Evolutionary conservation across 495 filamentous ascomycete genomes (phyloP).

Genomic region (Penicillium steckii): DNA sequence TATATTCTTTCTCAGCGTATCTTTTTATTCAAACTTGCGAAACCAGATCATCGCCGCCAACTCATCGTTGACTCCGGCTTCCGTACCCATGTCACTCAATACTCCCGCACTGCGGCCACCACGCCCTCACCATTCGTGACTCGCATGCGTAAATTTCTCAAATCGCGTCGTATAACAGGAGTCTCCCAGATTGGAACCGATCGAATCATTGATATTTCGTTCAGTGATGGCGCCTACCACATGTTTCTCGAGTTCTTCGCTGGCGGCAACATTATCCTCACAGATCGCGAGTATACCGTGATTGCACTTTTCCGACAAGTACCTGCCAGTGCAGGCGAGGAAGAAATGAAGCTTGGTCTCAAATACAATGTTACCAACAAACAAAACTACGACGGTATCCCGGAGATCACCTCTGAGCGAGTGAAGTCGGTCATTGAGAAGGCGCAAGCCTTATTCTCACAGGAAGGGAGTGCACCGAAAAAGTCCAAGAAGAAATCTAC

Average conservation of each 20-base stretch:
- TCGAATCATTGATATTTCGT: constrained; percentile 86
- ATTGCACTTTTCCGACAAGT: constrained; percentile 80
- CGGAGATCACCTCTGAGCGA: constrained; percentile 69
- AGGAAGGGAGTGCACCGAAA: constrained; percentile 53
- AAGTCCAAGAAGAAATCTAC: constrained; percentile 79
- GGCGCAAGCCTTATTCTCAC: constrained; percentile 54
- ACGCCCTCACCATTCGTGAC: constrained; percentile 81
- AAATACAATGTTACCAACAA: constrained; percentile 78
- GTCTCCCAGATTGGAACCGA: constrained; percentile 89
- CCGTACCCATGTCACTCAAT: constrained; percentile 89
- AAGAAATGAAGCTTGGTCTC: constrained; percentile 69
- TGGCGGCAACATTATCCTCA: constrained; percentile 90
- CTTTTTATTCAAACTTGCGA: constrained; percentile 89
- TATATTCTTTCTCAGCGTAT: constrained; percentile 58
- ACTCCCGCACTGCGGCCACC: constrained; percentile 78
- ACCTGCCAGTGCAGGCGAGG: constrained; percentile 64
- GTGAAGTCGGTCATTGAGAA: constrained; percentile 67
- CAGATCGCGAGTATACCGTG: constrained; percentile 75
- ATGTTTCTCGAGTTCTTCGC: constrained; percentile 96
- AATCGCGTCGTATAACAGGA: constrained; percentile 77
- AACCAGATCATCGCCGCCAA: constrained; percentile 81
- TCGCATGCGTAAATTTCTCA: constrained; percentile 80
- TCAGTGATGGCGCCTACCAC: constrained; percentile 85
- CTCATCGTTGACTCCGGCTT: constrained; percentile 93
- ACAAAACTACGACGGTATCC: constrained; percentile 76